Evolutionary conservation across 441 rosid genomes (phyloP), one percentile per base, ranked within the genome.

Genomic region (Arabidopsis lyrata): DNA sequence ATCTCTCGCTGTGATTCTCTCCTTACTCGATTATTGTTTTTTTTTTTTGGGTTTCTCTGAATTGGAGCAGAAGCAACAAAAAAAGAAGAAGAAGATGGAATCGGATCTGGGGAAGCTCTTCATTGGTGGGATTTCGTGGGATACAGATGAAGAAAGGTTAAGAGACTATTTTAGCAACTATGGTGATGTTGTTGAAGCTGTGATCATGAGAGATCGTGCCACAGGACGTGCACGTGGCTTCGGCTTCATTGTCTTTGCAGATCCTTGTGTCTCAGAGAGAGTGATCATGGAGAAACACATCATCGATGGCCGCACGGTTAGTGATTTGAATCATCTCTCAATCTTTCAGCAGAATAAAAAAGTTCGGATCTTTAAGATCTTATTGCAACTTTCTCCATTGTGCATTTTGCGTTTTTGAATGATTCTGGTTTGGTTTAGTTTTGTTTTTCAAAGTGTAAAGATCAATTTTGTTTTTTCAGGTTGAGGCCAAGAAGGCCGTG

Each of bases 51-150:
- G 13, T 49, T 20, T 49, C 29, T 55, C 22, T 55, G 60, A 55
- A 32, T 59, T 59, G 63, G 63, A 60, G 64, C 6, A 60, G 81
- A 70, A 72, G 85, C 87, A 57, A 65, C 79, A 80, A 29, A 53
- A 39, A 5, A 42, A 39, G 35, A n/a, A n/a, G 2, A 35, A 44
- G 0, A 45, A 66, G 86, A 88, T 88, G 93, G 89, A 88, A 77
- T 88, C 89, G 68, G 93, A 88, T 85, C 89, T 83, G 64, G 93
- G 93, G 27, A 88, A 88, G 83, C 90, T 88, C 75, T 88, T 88
- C 85, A 80, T 88, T 78, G 93, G 93, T 74, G 93, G 90, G 81
- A 88, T 86, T 63, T 88, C 90, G 29, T 88, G 93, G 93, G 90
- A 88, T 78, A 86, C 93, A 13, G 87, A 86, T 54, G 93, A 88